These are phyloP conservation scores for Rhinocladiella mackenziei DNA, from an alignment of 2,329 filamentous ascomycete genomes.

Conservation along the genomic window DNA sequence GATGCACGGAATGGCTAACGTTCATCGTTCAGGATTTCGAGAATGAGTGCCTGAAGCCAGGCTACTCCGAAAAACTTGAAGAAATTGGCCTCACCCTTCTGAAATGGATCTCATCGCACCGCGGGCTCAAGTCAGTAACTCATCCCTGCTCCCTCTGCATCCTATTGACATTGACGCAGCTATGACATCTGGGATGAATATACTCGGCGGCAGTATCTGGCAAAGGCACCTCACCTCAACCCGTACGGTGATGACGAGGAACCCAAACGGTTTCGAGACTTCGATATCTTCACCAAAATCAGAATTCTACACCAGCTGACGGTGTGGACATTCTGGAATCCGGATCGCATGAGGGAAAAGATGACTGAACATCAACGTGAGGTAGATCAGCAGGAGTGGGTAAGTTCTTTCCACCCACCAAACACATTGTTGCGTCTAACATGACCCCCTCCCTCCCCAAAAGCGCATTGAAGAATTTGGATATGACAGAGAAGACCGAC, in stretches of 20 bases:
- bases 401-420: slow-evolving; percentile 44
- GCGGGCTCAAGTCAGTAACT: slow-evolving; percentile 74
- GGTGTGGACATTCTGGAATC: slow-evolving; percentile 81
- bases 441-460: slow-evolving; percentile 18
- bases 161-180: slow-evolving; percentile 47
- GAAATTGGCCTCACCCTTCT: slow-evolving; percentile 82
- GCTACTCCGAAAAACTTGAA: slow-evolving; percentile 66
- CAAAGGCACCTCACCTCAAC: slow-evolving; percentile 74
- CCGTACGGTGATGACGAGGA: slow-evolving; percentile 77
- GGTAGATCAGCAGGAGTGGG: slow-evolving; percentile 77
- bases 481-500: slow-evolving; percentile 81
- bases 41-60: slow-evolving; percentile 75
- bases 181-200: slow-evolving; percentile 90
- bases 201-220: slow-evolving; percentile 77
- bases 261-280: slow-evolving; percentile 69
- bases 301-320: slow-evolving; percentile 79
- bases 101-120: slow-evolving; percentile 90
- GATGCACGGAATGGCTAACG: slow-evolving; percentile 25
- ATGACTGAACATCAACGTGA: slow-evolving; percentile 75
- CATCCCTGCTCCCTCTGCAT: slow-evolving; percentile 2
- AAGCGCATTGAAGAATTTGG: slow-evolving; percentile 54
- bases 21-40: slow-evolving; percentile 67
- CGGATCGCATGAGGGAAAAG: slow-evolving; percentile 78
- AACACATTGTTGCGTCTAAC: slow-evolving; percentile 4
- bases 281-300: slow-evolving; percentile 78